Conservation (phyloP, 805 yeast genomes). For the Saturnispora sanitii region DNA sequence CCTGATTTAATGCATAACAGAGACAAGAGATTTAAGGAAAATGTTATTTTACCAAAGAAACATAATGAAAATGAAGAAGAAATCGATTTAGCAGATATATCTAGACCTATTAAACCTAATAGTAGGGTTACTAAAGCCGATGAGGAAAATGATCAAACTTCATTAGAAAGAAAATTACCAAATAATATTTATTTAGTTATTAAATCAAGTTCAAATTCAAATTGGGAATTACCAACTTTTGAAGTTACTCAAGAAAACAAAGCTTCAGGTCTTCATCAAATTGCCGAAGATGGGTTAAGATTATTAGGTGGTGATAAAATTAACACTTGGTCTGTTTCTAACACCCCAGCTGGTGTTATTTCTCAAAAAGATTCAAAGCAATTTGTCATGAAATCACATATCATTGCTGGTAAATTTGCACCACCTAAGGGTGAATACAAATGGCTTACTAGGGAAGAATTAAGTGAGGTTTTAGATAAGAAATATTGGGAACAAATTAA, state of each 20-base stretch:
- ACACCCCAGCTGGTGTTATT: slow-evolving; percentile 70
- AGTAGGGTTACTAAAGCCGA: slow-evolving; percentile 77
- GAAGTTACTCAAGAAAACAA: slow-evolving; percentile 19
- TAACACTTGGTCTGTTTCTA: slow-evolving; percentile 87
- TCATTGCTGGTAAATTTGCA: slow-evolving; percentile 70
- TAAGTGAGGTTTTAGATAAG: slow-evolving; percentile 39
- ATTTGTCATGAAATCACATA: slow-evolving; percentile 78
- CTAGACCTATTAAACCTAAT: slow-evolving; percentile 60
- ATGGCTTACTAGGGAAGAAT: slow-evolving; percentile 83
- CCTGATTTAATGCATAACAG: slow-evolving; percentile 85
- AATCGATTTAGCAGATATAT: slow-evolving; percentile 41
- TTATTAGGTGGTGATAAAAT: slow-evolving; percentile 62
- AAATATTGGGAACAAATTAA: slow-evolving; percentile 49
- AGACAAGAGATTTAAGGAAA: slow-evolving; percentile 79
- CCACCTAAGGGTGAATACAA: slow-evolving; percentile 42
- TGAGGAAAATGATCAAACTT: slow-evolving; percentile 42
- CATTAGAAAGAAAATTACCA: slow-evolving; percentile 72
- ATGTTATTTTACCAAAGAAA: slow-evolving; percentile 50
- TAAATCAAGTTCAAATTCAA: slow-evolving; percentile 28
- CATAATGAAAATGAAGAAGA: slow-evolving; percentile 28
- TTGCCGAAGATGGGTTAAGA: slow-evolving; percentile 69
- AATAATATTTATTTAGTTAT: slow-evolving; percentile 72
- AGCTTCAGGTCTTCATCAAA: slow-evolving; percentile 49
- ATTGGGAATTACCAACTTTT: slow-evolving; percentile 81
- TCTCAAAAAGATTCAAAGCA: slow-evolving; percentile 34